Base-by-base conservation (phyloP, 1,284 basidiomycete species). In the Mycena sp. region DNA sequence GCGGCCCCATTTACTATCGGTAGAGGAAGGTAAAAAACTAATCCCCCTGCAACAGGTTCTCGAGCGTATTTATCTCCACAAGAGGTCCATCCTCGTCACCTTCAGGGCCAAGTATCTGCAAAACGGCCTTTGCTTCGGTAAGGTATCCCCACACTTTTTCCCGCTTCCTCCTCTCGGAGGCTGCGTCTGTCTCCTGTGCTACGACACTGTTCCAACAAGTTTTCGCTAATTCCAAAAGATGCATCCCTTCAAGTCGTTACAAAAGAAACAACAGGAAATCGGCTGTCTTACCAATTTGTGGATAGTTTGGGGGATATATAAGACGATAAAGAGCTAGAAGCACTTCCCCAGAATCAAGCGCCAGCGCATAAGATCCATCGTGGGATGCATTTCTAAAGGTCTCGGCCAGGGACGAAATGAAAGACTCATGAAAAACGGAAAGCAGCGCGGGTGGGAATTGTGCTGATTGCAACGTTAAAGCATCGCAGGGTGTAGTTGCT, bases 161-260 rank as follows among this genome's bases (percentile, higher is more conserved):
- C 64, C 65, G 40, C 49, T 71, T 73, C 30, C 68, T 58, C 17
- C 55, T 72, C 67, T 53, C 65, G 49, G 7, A 54, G 61, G n/a
- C 68, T 70, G 14, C 70, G 70, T 50, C 69, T 62, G 32, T n/a
- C 65, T 38, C 70, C 70, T 58, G 72, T 69, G 71, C 79, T 55
- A 80, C 67, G 11, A 80, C 75, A 6, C 78, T 80, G 71, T 93
- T 92, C 91, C 91, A 93, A 7, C 81, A 79, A 2, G 88, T 87
- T 77, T 93, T 93, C 2, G 89, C 83, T 69, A 91, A 74, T 72
- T 93, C 91, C 16, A 92, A 73, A n/a, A 87, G 77, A 73, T 93
- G 91, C 77, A 91, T 80, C 11, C 90, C 91, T 92, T 57, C 23
- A 26, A 14, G 6, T 51, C 50, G 53, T 26, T n/a, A n/a, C 25